These are phyloP conservation scores for Nidula niveotomentosa DNA, from an alignment of 1,284 basidiomycete genomes.

Conservation along the genomic window DNA sequence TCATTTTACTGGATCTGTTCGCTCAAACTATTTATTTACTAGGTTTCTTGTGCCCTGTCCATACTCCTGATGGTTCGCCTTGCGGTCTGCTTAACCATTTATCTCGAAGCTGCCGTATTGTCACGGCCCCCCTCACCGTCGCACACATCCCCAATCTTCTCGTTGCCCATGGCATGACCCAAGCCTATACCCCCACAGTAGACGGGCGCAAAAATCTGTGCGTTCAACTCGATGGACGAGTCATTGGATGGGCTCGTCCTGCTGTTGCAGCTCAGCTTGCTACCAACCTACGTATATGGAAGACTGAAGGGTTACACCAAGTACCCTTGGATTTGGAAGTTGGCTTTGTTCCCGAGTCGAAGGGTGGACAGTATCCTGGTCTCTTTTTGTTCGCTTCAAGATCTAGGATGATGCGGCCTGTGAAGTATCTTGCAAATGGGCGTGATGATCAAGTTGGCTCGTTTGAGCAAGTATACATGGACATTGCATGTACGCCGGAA, in stretches of 20 bases:
- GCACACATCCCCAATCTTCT: constrained; percentile 84
- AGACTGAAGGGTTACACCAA: constrained; percentile 84
- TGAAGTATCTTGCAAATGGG: constrained; percentile 88
- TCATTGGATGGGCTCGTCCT: constrained; percentile 95
- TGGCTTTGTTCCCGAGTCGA: constrained; percentile 87
- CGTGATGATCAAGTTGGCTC: constrained; percentile 91
- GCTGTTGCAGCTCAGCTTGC: constrained; percentile 81
- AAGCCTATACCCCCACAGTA: constrained; percentile 77
- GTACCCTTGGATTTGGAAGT: constrained; percentile 96
- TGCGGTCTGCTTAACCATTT: constrained; percentile 99
- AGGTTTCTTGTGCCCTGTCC: constrained; percentile 98
- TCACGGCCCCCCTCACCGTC: constrained; percentile 78
- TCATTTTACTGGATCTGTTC: neutral
- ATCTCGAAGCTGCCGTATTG: constrained; percentile 91
- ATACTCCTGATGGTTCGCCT: constrained; percentile 97
- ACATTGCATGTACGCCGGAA: constrained; percentile 90
- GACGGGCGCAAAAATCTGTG: constrained; percentile 83
- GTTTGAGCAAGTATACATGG: constrained; percentile 99
- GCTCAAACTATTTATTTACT: constrained; percentile 7
- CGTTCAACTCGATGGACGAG: constrained; percentile 92
- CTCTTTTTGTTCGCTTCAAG: constrained; percentile 90
- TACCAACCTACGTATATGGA: constrained; percentile 87
- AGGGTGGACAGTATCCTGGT: constrained; percentile 97
- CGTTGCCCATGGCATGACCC: constrained; percentile 92
- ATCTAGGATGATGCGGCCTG: constrained; percentile 98